Evolutionary conservation across 805 yeast species (phyloP), one percentile per base, ranked within the genome.

Genomic region (Ogataea chonburiensis): DNA sequence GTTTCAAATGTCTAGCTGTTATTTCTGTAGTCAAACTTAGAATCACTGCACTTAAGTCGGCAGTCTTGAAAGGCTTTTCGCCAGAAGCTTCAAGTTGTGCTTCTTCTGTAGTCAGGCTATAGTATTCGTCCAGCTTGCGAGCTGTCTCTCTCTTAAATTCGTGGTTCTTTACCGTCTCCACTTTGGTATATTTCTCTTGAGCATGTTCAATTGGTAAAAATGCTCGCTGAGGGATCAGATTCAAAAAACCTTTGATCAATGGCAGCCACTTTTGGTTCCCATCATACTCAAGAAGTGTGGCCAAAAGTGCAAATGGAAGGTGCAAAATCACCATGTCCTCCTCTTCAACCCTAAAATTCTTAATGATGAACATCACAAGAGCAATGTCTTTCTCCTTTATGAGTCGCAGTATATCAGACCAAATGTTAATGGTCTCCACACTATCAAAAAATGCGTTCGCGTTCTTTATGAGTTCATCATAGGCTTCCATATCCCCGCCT

Each of bases 321-420:
- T 91, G 96, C 13, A 73, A 70, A 0, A 77, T 64, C 6, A 81
- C 61, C 83, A 87, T 86, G 44, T 88, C 98, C 48, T 88, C 97
- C 45, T 91, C 98, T 26, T 73, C 75, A 18, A 88, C 77, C 45
- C 85, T 75, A 63, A 86, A 91, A 35, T 72, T 71, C 15, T 67
- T 64, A 9, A 87, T 45, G 12, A 86, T 68, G 56, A 80, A 89
- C 5, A 64, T 60, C 6, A 86, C 63, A 13, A 84, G 62, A 0
- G 67, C 71, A 15, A 76, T 47, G 24, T 72, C 61, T 1, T 61
- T 62, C 3, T 47, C 43, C n/a, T 54, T 36, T 3, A 79, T 56
- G 17, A 80, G 56, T 1, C 58, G 58, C 31, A 75, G 65, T 2
- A 82, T 59, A 41, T 77, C 75, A 3, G 78, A 69, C 89, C 96